Percentiles rank a stretch among this genome's conserved stretches.
phyloP scores from a whole-genome alignment of 352 stramenopile genomes.

The Pythium grandisporangium region DNA sequence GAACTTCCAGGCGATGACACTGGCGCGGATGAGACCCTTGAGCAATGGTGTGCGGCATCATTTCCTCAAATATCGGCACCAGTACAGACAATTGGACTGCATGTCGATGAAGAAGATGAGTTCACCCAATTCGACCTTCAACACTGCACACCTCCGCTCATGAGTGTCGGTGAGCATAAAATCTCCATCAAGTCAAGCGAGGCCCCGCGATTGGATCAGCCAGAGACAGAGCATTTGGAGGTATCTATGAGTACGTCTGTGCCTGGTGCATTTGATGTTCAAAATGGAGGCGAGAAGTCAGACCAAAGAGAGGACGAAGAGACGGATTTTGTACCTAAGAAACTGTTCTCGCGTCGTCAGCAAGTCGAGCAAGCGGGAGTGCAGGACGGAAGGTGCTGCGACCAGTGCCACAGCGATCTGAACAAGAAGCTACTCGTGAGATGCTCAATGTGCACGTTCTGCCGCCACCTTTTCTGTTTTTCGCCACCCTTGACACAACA shows the following conservation, averaged over 20 bases:
- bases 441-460: constrained; percentile 37
- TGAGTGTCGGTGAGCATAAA: not conserved
- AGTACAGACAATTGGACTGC: no score
- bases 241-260: not conserved
- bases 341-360: constrained; percentile 2
- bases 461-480: constrained; percentile 65
- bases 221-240: not conserved
- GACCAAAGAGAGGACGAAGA: not conserved
- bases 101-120: constrained; percentile 4
- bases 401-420: constrained; percentile 50
- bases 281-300: no score
- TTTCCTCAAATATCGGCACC: constrained; percentile 8
- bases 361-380: not conserved
- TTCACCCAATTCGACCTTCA: not conserved
- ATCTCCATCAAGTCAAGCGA: not conserved
- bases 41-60: constrained; percentile 15
- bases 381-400: constrained; percentile 11
- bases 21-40: constrained; percentile 9
- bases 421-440: constrained; percentile 53
- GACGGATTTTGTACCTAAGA: constrained; percentile 2
- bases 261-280: constrained; percentile 1
- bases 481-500: constrained; percentile 50
- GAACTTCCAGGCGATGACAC: not conserved
- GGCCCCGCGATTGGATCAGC: not conserved
- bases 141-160: not conserved